Base-by-base conservation (phyloP, 2,329 filamentous ascomycete genomes). In the Parafenestella ontariensis region DNA sequence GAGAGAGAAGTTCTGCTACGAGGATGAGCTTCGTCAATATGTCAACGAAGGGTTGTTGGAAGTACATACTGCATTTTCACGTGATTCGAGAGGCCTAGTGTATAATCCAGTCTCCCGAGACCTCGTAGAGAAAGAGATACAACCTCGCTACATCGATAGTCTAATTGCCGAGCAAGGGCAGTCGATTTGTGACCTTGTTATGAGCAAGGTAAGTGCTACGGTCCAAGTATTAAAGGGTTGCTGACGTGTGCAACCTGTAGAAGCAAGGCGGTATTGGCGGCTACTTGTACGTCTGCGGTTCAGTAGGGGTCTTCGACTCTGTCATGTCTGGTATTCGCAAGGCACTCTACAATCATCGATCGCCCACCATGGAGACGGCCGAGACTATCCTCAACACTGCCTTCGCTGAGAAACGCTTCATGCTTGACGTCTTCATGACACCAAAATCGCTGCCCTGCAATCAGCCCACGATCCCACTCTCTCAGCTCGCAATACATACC, bases 301-400 rank as follows among this genome's bases (percentile, higher is more conserved):
- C 79, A 0, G 75, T 82, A 5, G 74, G 78, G 2, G 79, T 77
- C 13, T 85, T 77, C 59, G 82, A 85, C 61, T 83, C 82, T 0
- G 82, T 85, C 42, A 83, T 85, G 78, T 80, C 73, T 5, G 83
- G 83, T 2, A 82, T 85, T 42, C 78, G 81, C n/a, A 82, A 81
- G 65, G 82, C 83, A 2, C 79, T 85, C 18, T 85, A 66, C 52
- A 68, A 66, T 26, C 57, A 68, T 28, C 56, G 62, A 31, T 62
- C 65, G 3, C 55, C 60, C 7, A 65, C 63, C 7, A 66, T 66
- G 64, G 62, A 65, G 36, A 56, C 62, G 2, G 62, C 59, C 5
- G 64, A 68, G 17, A 56, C 51, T 2, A 62, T 68, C 18, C 52
- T 68, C 26, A 62, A 64, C 36, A 64, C 58, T 29, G 65, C 65